A percentile compares a stretch with the other conserved stretches of the same genome.
phyloP scores from a whole-genome alignment of 192 early-diverging fungal species.

The Phycomyces blakesleeanus region DNA sequence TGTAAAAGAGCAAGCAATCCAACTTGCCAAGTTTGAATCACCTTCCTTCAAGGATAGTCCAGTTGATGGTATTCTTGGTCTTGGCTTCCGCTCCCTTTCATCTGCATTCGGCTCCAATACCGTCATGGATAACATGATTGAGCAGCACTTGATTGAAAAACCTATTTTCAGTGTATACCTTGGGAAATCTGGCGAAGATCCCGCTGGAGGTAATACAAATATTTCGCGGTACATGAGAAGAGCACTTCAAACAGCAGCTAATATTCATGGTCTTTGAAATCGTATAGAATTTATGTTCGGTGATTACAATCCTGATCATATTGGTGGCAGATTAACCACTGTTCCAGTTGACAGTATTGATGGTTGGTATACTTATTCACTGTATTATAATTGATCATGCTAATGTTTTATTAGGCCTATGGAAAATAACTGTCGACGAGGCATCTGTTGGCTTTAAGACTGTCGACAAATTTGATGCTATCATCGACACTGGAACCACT shows the following conservation, averaged over 20 bases:
- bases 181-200: slow-evolving; percentile 40
- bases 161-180: slow-evolving; percentile 71
- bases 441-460: not conserved
- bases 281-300: slow-evolving; percentile 44
- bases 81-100: slow-evolving; percentile 28
- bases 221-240: not conserved
- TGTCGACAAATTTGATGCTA: slow-evolving; percentile 28
- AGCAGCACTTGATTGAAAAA: slow-evolving; percentile 49
- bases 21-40: slow-evolving; percentile 26
- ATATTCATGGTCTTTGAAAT: not conserved
- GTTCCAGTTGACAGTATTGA: slow-evolving; percentile 35
- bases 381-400: too few relatives aligned
- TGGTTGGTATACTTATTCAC: slow-evolving; percentile 4
- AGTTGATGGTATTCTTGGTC: slow-evolving; percentile 31
- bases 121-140: slow-evolving; percentile 51
- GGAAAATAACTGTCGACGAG: slow-evolving; percentile 12
- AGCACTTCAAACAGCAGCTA: not conserved
- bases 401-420: not conserved
- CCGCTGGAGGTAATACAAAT: slow-evolving; percentile 16
- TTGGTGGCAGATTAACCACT: slow-evolving; percentile 38
- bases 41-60: slow-evolving; percentile 7
- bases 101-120: slow-evolving; percentile 27
- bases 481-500: slow-evolving; percentile 67
- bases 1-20: slow-evolving; percentile 31
- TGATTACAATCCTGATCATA: slow-evolving; percentile 33